Percentiles rank a stretch among this genome's conserved stretches.
Conservation (phyloP, 129 eudicot species). For the Glebionis coronaria region DNA sequence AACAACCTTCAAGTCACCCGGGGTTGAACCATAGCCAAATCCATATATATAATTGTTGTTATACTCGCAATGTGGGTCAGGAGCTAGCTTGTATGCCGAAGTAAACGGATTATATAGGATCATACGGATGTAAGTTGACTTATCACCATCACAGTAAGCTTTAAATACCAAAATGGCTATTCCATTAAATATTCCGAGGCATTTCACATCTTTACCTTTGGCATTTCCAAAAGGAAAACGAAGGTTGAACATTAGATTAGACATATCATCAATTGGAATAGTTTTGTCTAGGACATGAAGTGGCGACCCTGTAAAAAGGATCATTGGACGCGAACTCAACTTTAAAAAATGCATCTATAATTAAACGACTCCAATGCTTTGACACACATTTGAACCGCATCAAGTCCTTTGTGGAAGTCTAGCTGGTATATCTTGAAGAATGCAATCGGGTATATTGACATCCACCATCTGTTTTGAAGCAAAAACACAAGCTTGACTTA, state of each 20-base stretch:
- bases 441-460: background rate
- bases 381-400: background rate
- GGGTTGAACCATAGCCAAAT: constrained; percentile 10
- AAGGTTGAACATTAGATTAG: background rate
- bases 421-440: background rate
- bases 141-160: background rate
- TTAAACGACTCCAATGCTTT: background rate
- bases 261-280: no score
- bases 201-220: background rate
- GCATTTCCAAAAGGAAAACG: background rate
- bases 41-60: background rate
- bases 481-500: no score
- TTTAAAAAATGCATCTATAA: background rate
- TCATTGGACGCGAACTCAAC: background rate
- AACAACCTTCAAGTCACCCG: background rate
- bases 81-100: background rate
- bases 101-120: background rate
- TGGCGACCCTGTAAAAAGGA: background rate
- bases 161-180: background rate
- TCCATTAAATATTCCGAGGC: background rate
- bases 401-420: background rate
- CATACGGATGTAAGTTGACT: background rate
- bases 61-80: background rate
- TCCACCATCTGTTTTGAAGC: background rate
- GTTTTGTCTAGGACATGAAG: background rate